These are phyloP conservation scores for Lablab purpureus DNA, from an alignment of 306 rosid genomes.

Conservation along the genomic window DNA sequence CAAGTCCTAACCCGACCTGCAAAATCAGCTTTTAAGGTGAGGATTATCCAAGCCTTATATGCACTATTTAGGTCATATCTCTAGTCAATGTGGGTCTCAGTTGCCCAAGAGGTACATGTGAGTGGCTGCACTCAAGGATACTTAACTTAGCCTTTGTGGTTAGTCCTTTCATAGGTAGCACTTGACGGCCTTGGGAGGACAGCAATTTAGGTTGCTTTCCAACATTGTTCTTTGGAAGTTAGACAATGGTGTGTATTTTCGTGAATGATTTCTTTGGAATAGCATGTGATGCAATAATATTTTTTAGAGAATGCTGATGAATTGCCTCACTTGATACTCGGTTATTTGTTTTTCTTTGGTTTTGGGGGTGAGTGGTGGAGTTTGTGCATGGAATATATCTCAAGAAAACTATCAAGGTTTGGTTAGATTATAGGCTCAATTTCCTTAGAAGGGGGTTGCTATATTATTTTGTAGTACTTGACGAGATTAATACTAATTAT, in stretches of 20 bases:
- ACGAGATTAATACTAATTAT: slow-evolving; percentile 1
- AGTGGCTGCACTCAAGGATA: not conserved
- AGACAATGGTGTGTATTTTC: not conserved
- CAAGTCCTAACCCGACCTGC: not conserved
- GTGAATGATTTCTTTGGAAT: not conserved
- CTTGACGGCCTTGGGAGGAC: not conserved
- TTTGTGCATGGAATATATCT: slow-evolving; percentile 30
- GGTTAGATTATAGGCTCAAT: not conserved
- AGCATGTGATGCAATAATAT: not conserved
- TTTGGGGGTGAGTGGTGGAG: slow-evolving; percentile 29
- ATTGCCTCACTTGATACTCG: not conserved
- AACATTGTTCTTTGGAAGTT: slow-evolving; percentile 2
- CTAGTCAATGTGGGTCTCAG: not conserved
- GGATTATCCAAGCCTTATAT: not conserved
- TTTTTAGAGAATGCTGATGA: slow-evolving; percentile 5
- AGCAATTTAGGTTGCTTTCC: not conserved
- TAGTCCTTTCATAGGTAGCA: not conserved
- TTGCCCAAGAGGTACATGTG: not conserved
- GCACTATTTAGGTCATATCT: not conserved
- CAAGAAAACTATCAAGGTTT: not conserved
- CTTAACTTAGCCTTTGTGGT: not conserved
- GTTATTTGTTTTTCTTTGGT: slow-evolving; percentile 26
- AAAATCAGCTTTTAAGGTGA: not conserved
- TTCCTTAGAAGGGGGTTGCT: not conserved
- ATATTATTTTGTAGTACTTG: not conserved